Conservation (phyloP, 345 rosid species). For the Physaria fendleri region DNA sequence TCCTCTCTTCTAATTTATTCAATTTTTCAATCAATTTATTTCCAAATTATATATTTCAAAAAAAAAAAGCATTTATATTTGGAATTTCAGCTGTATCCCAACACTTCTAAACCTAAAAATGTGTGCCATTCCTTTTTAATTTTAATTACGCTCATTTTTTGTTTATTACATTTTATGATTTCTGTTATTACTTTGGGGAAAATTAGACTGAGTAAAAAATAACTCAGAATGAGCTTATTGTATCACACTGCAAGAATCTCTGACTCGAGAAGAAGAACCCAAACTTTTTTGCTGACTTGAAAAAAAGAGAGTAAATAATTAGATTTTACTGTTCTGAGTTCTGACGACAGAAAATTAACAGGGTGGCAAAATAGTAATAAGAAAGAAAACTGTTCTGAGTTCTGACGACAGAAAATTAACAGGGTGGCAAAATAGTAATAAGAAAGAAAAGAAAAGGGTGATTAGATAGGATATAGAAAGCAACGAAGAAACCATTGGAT, state of each 20-base stretch:
- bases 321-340: background rate
- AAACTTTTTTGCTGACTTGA: conserved; percentile 11
- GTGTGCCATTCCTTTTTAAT: conserved; percentile 25
- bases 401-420: background rate
- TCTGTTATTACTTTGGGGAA: conserved; percentile 10
- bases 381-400: background rate
- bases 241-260: conserved; percentile 25
- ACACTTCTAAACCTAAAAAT: conserved; percentile 28
- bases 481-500: conserved; percentile 30
- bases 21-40: background rate
- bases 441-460: conserved; percentile 14
- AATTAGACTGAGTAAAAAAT: background rate
- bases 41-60: background rate
- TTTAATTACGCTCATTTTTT: background rate
- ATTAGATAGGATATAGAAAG: conserved; percentile 20
- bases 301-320: background rate
- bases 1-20: background rate
- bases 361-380: conserved; percentile 20
- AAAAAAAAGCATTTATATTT: conserved; percentile 6
- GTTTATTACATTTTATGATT: conserved; percentile 3
- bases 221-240: conserved; percentile 16
- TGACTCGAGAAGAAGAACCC: conserved; percentile 14
- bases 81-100: conserved; percentile 32
- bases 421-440: conserved; percentile 19
- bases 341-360: background rate